Evolutionary conservation across 2,329 filamentous ascomycete genomes (phyloP).

Genomic region (Monilinia aucupariae): DNA sequence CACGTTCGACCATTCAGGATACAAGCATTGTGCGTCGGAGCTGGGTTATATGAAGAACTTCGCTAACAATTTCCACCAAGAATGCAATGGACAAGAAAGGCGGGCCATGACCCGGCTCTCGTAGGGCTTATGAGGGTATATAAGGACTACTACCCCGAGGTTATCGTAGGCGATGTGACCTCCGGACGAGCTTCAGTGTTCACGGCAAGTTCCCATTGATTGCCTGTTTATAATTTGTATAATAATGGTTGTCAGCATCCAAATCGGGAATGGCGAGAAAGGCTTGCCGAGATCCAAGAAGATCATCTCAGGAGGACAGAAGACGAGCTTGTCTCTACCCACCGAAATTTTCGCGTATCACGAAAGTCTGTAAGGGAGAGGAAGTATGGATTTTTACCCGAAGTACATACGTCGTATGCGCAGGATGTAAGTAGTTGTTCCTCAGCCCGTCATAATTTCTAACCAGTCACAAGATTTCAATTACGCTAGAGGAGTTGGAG

Average conservation of each 20-base stretch:
- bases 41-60: neutral
- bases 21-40: slow-evolving; percentile 57
- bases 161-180: slow-evolving; percentile 67
- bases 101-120: slow-evolving; percentile 67
- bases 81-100: slow-evolving; percentile 52
- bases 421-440: slow-evolving; percentile 47
- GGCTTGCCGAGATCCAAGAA: slow-evolving; percentile 62
- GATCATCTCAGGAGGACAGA: slow-evolving; percentile 46
- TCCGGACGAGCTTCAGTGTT: slow-evolving; percentile 57
- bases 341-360: slow-evolving; percentile 59
- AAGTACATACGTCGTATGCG: slow-evolving; percentile 68
- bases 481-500: slow-evolving; percentile 74
- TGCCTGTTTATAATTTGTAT: neutral
- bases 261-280: slow-evolving; percentile 68
- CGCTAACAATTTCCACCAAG: slow-evolving; percentile 37
- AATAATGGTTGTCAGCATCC: slow-evolving; percentile 48
- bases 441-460: neutral
- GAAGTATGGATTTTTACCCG: slow-evolving; percentile 54
- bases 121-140: slow-evolving; percentile 73
- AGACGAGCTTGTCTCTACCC: slow-evolving; percentile 39
- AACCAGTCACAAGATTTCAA: slow-evolving; percentile 44
- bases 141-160: slow-evolving; percentile 87
- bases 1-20: slow-evolving; percentile 83
- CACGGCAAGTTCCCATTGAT: slow-evolving; percentile 42
- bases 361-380: slow-evolving; percentile 42